These are phyloP conservation scores for Raddia guianensis DNA, from an alignment of 176 grass and related monocot species.

Conservation along the genomic window DNA sequence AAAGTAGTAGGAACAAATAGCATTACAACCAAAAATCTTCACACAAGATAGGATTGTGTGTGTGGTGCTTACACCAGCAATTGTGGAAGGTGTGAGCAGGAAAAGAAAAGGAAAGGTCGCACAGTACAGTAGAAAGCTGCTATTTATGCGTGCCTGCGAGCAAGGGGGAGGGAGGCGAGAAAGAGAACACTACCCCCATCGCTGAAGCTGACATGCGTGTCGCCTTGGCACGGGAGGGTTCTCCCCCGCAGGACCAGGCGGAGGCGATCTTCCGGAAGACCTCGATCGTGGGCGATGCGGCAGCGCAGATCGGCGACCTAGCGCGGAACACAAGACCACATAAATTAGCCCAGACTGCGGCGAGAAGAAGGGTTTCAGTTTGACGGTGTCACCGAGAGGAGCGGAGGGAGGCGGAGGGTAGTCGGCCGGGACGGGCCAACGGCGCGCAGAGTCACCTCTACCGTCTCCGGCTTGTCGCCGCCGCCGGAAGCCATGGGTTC, in stretches of 20 bases:
- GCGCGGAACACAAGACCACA: background rate
- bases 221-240: slow-evolving; percentile 57
- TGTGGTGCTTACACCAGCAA: slow-evolving; percentile 1
- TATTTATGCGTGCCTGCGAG: background rate
- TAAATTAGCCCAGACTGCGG: slow-evolving; percentile 11
- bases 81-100: background rate
- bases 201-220: slow-evolving; percentile 42
- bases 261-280: slow-evolving; percentile 60
- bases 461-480: slow-evolving; percentile 41
- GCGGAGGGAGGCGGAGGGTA: slow-evolving; percentile 50
- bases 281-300: slow-evolving; percentile 52
- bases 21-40: background rate
- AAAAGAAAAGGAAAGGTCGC: background rate
- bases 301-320: slow-evolving; percentile 66
- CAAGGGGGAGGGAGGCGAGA: background rate
- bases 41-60: background rate
- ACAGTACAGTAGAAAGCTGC: background rate
- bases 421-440: slow-evolving; percentile 64
- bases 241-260: slow-evolving; percentile 69
- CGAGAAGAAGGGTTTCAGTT: background rate
- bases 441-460: slow-evolving; percentile 62
- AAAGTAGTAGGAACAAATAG: background rate
- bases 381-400: slow-evolving; percentile 47
- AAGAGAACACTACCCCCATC: slow-evolving; percentile 37
- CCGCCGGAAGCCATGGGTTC: slow-evolving; percentile 22